These are phyloP conservation scores for Phaffomyces opuntiae DNA, from an alignment of 805 yeast genomes.

Conservation along the genomic window DNA sequence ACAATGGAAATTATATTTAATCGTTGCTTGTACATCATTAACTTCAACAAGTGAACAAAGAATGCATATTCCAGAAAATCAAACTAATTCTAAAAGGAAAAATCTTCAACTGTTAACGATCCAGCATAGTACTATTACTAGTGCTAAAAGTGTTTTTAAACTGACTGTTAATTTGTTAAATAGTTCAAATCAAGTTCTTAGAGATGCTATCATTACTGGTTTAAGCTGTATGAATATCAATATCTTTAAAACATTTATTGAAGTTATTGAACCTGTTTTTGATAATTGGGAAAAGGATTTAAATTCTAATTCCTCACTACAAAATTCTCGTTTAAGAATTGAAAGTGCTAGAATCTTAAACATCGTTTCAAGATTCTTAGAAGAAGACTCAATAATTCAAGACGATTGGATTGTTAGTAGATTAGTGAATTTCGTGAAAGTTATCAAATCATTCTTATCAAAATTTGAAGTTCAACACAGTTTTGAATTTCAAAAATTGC, in stretches of 20 bases:
- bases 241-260: conserved; percentile 75
- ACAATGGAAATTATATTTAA: conserved; percentile 84
- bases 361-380: conserved; percentile 58
- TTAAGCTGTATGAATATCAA: conserved; percentile 85
- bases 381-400: conserved; percentile 39
- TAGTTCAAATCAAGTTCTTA: conserved; percentile 58
- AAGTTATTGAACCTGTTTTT: conserved; percentile 59
- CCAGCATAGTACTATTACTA: conserved; percentile 87
- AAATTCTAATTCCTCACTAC: conserved; percentile 24
- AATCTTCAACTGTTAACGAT: conserved; percentile 74
- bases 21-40: conserved; percentile 86
- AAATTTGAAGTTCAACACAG: conserved; percentile 51
- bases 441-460: conserved; percentile 53
- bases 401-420: conserved; percentile 68
- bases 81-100: conserved; percentile 64
- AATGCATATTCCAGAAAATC: conserved; percentile 48
- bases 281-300: conserved; percentile 48
- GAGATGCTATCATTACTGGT: conserved; percentile 87
- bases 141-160: conserved; percentile 83
- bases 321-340: conserved; percentile 48
- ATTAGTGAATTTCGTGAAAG: conserved; percentile 54
- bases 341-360: conserved; percentile 75
- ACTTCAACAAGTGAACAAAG: conserved; percentile 87
- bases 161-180: conserved; percentile 79
- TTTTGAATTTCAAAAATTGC: conserved; percentile 65